Conservation (phyloP, 75 land plant genomes). For the Chamaecyparis obtusa region DNA sequence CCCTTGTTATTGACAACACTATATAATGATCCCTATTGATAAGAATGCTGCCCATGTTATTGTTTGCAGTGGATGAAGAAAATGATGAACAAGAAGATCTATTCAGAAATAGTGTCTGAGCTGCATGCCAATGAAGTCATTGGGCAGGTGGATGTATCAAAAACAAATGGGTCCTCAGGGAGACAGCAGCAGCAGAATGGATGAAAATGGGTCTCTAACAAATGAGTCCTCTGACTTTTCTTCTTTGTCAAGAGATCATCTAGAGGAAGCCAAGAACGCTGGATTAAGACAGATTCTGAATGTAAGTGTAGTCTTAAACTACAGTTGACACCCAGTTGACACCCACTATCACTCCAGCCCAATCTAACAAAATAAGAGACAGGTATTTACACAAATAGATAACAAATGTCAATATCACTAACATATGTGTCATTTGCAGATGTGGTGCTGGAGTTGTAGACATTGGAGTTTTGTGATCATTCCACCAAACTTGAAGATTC, state of each 20-base stretch:
- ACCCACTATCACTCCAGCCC: neutral
- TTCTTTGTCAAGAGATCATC: neutral
- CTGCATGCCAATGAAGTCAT: neutral
- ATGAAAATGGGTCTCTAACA: neutral
- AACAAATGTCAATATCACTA: neutral
- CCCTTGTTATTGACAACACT: neutral
- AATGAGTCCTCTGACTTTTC: neutral
- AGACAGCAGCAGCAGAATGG: neutral
- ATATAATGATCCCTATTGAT: neutral
- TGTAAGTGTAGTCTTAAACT: slow-evolving; percentile 7
- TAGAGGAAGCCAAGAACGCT: slow-evolving; percentile 7
- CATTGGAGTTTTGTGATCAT: neutral
- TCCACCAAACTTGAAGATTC: neutral
- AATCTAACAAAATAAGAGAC: neutral
- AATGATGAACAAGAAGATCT: slow-evolving; percentile 12
- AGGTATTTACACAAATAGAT: too few relatives aligned
- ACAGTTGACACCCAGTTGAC: too few relatives aligned
- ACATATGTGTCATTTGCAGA: neutral
- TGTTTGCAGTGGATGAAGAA: slow-evolving; percentile 14
- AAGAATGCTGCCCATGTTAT: neutral
- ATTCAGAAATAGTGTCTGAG: neutral
- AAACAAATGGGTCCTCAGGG: slow-evolving; percentile 5
- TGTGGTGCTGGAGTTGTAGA: slow-evolving; percentile 12
- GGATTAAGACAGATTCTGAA: slow-evolving; percentile 11
- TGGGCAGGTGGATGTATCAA: neutral